phyloP scores from a whole-genome alignment of 1,284 basidiomycete species.

The Cystobasidium slooffiae region DNA sequence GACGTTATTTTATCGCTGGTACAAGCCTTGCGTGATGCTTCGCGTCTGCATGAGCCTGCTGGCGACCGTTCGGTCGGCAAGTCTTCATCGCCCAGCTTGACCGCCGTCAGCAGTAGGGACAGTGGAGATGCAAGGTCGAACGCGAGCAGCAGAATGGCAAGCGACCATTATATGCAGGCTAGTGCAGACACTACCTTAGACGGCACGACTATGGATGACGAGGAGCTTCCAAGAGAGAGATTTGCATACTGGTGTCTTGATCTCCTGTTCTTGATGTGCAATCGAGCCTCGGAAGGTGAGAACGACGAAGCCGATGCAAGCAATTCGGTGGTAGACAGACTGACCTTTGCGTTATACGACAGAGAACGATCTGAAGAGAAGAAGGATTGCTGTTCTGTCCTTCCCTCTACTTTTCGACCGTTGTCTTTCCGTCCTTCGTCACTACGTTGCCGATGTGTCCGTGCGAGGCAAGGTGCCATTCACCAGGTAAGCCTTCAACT shows the following conservation, averaged over 20 bases:
- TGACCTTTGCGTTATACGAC: no score
- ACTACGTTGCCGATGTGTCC: conserved; percentile 79
- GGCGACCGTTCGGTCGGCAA: background rate
- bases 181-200: background rate
- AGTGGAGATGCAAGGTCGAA: background rate
- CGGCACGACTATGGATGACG: conserved; percentile 68
- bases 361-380: no score
- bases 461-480: conserved; percentile 83
- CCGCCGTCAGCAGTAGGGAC: background rate
- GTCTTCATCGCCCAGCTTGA: background rate
- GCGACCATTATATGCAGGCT: background rate
- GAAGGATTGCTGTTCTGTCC: conserved; percentile 59
- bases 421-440: conserved; percentile 68
- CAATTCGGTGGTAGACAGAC: no score
- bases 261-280: conserved; percentile 78
- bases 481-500: conserved; percentile 68
- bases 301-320: no score
- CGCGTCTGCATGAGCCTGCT: conserved; percentile 66
- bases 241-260: conserved; percentile 96
- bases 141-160: background rate
- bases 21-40: conserved; percentile 74
- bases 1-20: conserved; percentile 71
- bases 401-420: conserved; percentile 73
- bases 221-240: conserved; percentile 71
- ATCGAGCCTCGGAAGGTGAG: conserved; percentile 66